Evolutionary conservation across 306 rosid genomes (phyloP), one percentile per base, ranked within the genome.

Genomic region (Abrus pulchellus): DNA sequence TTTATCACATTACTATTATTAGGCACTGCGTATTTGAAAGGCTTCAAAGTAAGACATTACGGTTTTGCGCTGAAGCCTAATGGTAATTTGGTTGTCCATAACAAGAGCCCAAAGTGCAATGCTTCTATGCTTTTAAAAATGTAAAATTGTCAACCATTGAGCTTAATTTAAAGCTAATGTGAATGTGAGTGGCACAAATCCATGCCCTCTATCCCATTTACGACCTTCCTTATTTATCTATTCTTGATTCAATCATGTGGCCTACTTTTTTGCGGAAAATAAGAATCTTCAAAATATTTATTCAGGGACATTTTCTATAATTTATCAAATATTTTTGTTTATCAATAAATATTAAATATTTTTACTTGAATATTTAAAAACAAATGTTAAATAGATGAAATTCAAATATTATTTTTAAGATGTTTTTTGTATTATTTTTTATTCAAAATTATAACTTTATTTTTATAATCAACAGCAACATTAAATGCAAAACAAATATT

Each of bases 71-170:
- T 55, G 2, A 29, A 27, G 36, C 20, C 20, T 20, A 20, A 0
- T 20, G 20, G 20, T 34, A 40, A 55, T 55, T 74, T 72, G 33
- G 36, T 47, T 50, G 80, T 81, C 80, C 79, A 30, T 14, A n/a
- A 13, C 9, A 53, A 53, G 73, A 73, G 68, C 44, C 1, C 12
- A 9, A 10, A 40, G 6, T 36, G 55, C 33, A 0, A 30, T 53
- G 56, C 34, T 60, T 81, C 32, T 43, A 12, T 13, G 32, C 79
- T 59, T 43, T 53, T 20, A 3, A 73, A 43, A 56, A 43, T 50
- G 55, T 5, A 40, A 70, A 34, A 80, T 43, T 50, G 53, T 80
- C 64, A 43, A 40, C 49, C 57, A n/a, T 28, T 8, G 32, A 29
- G 47, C 72, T 40, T 9, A 64, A 71, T 62, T 7, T 50, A 72